Conservation (phyloP, 1,139 yeast species). For the Blastobotrys petasosporus region DNA sequence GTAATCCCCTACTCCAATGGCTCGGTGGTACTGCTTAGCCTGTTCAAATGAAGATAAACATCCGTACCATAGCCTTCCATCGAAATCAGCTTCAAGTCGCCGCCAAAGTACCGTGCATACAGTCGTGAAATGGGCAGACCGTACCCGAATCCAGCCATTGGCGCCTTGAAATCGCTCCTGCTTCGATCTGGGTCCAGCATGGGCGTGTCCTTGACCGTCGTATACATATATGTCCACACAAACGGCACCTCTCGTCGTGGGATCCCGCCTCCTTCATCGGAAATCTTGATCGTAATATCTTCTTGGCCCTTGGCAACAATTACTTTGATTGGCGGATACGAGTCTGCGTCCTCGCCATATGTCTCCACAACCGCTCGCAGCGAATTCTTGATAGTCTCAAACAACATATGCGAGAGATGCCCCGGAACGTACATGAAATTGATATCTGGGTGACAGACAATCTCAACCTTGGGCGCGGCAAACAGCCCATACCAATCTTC, state of each 20-base stretch:
- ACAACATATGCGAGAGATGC: conserved; percentile 80
- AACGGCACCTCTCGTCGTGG: conserved; percentile 78
- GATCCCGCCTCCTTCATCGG: conserved; percentile 94
- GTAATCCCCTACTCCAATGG: conserved; percentile 36
- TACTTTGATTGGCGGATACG: conserved; percentile 78
- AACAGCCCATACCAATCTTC: conserved; percentile 81
- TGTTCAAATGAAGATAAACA: conserved; percentile 77
- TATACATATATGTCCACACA: conserved; percentile 87
- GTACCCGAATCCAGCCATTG: conserved; percentile 93
- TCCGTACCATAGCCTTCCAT: conserved; percentile 97
- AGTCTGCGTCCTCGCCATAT: conserved; percentile 51
- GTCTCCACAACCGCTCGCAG: conserved; percentile 79
- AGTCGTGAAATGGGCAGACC: conserved; percentile 83
- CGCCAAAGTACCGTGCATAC: conserved; percentile 87
- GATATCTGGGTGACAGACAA: conserved; percentile 65
- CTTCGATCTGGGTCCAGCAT: conserved; percentile 53
- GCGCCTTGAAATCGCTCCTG: conserved; percentile 63
- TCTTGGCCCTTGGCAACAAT: conserved; percentile 89
- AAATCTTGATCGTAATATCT: conserved; percentile 86
- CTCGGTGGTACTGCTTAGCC: conserved; percentile 45
- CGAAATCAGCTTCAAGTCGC: conserved; percentile 76
- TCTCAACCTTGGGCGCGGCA: conserved; percentile 74
- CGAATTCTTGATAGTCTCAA: conserved; percentile 79
- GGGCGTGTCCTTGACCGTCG: conserved; percentile 76
- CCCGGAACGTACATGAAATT: conserved; percentile 87